Base-by-base conservation (phyloP, 306 rosid genomes). In the Vachellia pachyceras region DNA sequence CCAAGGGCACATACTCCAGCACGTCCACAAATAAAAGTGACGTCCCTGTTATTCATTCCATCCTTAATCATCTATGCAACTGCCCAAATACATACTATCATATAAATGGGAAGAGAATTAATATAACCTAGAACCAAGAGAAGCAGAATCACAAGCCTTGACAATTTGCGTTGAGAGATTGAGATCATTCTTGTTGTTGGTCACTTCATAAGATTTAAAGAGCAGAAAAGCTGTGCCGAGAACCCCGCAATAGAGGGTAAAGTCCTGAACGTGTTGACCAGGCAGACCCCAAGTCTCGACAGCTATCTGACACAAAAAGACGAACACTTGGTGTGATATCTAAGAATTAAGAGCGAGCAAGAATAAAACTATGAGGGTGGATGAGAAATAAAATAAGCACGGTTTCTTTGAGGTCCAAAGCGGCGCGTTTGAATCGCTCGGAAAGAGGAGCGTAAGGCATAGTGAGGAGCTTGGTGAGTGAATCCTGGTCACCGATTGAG, bases 391-490 rank as follows among this genome's bases (percentile, higher is more conserved):
- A 55, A 82, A 36, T 41, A 42, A 55, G 73, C 84, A 90, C 91
- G 78, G 92, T 85, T 87, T 93, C 91, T 86, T 90, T 91, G 70
- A 89, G 94, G 88, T 91, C 97, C 80, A 91, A 78, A 73, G 91
- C 92, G n/a, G 90, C 84, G 82, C 95, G 91, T 86, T 91, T 87
- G 81, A 93, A 87, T 40, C 83, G 92, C 82, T 91, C 84, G 0
- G 84, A 88, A 82, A 91, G 88, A 71, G 85, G 76, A 10, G 81
- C 65, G 87, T 88, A 84, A 18, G 96, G 94, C 85, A 72, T 85
- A 58, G 89, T 71, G 37, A 92, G 95, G 65, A 89, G 94, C 84
- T 85, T 85, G 77, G 67, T 42, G 58, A 91, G 87, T 20, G 91
- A 81, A 77, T 86, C 87, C 33, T 57, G 77, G 5, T 41, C 66